Conservation (phyloP, 176 grass and related monocot species). For the Triticum urartu region DNA sequence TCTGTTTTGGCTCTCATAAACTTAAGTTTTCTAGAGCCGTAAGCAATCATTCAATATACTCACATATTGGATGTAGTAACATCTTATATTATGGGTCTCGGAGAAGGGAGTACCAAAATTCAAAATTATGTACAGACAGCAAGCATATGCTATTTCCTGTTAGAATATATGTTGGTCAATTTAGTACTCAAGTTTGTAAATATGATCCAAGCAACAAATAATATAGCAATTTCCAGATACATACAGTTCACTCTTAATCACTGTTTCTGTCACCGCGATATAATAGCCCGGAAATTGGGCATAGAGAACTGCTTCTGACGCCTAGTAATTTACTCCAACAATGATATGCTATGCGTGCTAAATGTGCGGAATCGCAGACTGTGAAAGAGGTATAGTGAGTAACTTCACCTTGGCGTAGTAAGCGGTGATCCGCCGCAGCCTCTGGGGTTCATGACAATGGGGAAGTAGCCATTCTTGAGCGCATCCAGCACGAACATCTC, state of each 20-base stretch:
- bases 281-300: background rate
- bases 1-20: background rate
- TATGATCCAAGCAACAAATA: background rate
- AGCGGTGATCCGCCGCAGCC: slow-evolving; percentile 81
- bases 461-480: slow-evolving; percentile 75
- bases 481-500: slow-evolving; percentile 63
- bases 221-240: background rate
- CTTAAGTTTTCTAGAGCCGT: too few relatives aligned
- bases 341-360: background rate
- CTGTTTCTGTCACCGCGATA: background rate
- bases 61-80: too few relatives aligned
- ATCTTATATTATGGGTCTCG: background rate
- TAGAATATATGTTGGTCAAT: background rate
- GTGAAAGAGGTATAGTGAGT: background rate
- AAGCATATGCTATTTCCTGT: background rate
- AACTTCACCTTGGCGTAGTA: slow-evolving; percentile 77
- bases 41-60: too few relatives aligned
- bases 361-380: background rate
- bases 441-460: slow-evolving; percentile 93
- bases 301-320: background rate
- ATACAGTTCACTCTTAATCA: background rate
- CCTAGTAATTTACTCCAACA: background rate
- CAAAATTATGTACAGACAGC: background rate
- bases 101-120: background rate
- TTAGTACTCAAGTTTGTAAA: background rate